These are phyloP conservation scores for Alternaria ventricosa DNA, from an alignment of 2,329 filamentous ascomycete genomes.

Conservation along the genomic window DNA sequence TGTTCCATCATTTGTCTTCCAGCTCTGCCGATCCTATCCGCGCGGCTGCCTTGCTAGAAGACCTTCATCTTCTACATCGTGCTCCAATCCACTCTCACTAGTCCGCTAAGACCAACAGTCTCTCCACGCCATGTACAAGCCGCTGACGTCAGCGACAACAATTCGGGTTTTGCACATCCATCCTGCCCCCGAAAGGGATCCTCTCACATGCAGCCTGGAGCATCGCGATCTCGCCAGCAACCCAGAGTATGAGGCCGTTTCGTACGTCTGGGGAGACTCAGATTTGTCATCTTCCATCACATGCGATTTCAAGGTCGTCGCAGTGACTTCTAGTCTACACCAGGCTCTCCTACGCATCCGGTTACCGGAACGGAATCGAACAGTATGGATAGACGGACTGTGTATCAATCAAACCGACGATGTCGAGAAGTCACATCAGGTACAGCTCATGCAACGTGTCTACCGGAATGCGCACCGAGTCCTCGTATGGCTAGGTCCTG, in stretches of 20 bases:
- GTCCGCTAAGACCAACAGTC: too few species aligned
- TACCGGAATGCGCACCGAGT: neutral
- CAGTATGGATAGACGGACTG: neutral
- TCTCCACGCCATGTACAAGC: neutral
- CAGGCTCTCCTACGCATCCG: fast-evolving
- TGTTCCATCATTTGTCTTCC: too few species aligned
- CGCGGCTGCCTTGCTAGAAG: too few species aligned
- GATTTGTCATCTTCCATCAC: neutral
- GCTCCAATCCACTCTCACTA: too few species aligned
- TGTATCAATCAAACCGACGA: neutral
- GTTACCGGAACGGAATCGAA: neutral
- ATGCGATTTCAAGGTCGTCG: fast-evolving
- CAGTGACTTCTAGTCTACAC: neutral
- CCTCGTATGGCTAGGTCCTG: neutral
- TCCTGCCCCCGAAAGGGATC: neutral
- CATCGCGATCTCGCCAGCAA: neutral
- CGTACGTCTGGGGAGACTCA: neutral
- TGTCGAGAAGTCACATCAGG: neutral
- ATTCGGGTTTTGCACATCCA: neutral
- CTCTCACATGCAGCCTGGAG: neutral
- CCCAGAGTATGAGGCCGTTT: neutral
- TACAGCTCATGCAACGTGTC: neutral
- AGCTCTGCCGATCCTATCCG: too few species aligned
- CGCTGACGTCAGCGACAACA: neutral
- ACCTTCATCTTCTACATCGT: too few species aligned